A percentile compares a stretch with the other conserved stretches of the same genome.
phyloP scores from a whole-genome alignment of 2,329 filamentous ascomycete genomes.

The Rosellinia necatrix region DNA sequence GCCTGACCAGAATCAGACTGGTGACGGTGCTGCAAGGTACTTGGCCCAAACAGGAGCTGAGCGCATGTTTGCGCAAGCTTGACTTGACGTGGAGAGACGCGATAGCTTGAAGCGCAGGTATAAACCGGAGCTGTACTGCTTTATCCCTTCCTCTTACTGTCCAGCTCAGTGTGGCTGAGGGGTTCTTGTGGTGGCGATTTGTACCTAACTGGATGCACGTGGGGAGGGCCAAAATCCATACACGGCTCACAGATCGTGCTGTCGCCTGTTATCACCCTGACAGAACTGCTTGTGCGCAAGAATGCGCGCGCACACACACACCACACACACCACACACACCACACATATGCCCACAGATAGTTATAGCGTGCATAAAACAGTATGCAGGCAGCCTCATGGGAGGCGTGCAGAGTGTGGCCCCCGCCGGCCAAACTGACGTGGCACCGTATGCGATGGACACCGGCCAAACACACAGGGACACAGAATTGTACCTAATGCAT shows the following conservation, averaged over 20 bases:
- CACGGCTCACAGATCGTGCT: too few species aligned
- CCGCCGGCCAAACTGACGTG: slow-evolving; percentile 24
- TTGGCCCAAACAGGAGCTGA: too few species aligned
- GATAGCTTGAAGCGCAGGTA: background rate
- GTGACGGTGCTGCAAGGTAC: too few species aligned
- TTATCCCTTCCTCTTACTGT: slow-evolving; percentile 2
- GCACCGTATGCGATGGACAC: slow-evolving; percentile 14
- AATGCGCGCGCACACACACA: too few species aligned
- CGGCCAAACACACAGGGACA: background rate
- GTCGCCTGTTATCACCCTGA: background rate
- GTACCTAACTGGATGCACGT: background rate
- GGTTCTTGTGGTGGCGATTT: slow-evolving; percentile 9
- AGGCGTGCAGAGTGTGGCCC: slow-evolving; percentile 9
- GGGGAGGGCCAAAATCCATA: background rate
- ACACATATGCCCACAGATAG: too few species aligned
- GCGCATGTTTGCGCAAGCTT: background rate
- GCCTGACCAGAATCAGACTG: too few species aligned
- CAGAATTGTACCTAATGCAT: background rate
- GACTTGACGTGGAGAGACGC: slow-evolving; percentile 3
- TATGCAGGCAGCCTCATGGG: background rate
- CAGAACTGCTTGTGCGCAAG: too few species aligned
- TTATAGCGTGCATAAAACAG: too few species aligned
- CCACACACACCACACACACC: too few species aligned
- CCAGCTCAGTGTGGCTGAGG: background rate
- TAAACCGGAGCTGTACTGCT: background rate